Evolutionary conservation across 306 rosid genomes (phyloP).

Genomic region (Potentilla sterilis): DNA sequence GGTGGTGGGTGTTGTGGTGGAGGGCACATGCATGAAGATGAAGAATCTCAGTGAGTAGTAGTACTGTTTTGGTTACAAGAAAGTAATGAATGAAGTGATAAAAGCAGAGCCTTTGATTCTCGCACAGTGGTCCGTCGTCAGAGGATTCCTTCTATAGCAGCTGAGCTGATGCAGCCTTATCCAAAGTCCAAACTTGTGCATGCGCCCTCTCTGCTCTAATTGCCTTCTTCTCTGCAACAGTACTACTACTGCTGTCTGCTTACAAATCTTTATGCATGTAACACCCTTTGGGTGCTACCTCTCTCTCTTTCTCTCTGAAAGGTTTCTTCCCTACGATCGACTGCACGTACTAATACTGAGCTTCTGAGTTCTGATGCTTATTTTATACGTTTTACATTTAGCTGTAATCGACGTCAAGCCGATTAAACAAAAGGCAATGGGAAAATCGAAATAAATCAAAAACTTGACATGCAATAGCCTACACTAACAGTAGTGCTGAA

Average conservation of each 20-base stretch:
- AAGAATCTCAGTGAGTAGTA: slow-evolving; percentile 16
- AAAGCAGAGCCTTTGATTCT: slow-evolving; percentile 41
- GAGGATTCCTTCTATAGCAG: slow-evolving; percentile 42
- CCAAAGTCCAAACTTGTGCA: slow-evolving; percentile 13
- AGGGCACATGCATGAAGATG: slow-evolving; percentile 34
- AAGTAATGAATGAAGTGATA: slow-evolving; percentile 43
- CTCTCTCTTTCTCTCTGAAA: neutral
- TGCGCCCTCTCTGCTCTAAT: slow-evolving; percentile 13
- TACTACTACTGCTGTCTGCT: neutral
- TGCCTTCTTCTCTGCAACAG: slow-evolving; percentile 8
- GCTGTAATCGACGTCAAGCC: neutral
- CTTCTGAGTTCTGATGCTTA: neutral
- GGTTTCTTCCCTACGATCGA: neutral
- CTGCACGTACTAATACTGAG: neutral
- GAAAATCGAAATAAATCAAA: neutral
- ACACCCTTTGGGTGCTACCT: slow-evolving; percentile 1
- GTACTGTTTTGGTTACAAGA: slow-evolving; percentile 41
- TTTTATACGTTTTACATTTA: neutral
- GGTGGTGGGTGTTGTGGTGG: slow-evolving; percentile 28
- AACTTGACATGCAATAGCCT: neutral
- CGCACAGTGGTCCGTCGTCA: slow-evolving; percentile 27
- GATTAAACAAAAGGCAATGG: neutral
- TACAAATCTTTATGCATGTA: neutral
- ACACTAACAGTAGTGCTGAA: neutral
- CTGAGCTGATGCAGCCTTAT: slow-evolving; percentile 15